Conservation (phyloP, 306 rosid genomes). For the Bauhinia variegata region DNA sequence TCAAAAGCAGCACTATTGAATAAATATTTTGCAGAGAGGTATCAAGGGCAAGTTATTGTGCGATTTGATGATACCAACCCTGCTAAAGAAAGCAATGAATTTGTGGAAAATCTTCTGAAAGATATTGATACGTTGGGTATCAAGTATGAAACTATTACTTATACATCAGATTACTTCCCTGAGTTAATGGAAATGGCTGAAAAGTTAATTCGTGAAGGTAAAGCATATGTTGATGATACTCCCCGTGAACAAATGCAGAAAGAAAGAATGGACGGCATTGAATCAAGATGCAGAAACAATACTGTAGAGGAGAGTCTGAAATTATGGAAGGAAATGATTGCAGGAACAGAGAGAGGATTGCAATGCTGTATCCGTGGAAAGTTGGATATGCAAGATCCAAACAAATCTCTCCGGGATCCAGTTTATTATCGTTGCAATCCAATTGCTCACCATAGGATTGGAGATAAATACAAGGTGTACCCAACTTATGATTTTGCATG, state of each 20-base stretch:
- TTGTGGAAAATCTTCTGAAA: slow-evolving; percentile 81
- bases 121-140: slow-evolving; percentile 86
- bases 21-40: slow-evolving; percentile 85
- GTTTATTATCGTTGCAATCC: slow-evolving; percentile 97
- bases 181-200: slow-evolving; percentile 84
- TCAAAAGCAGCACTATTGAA: slow-evolving; percentile 91
- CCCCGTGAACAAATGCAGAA: slow-evolving; percentile 91
- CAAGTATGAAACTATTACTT: slow-evolving; percentile 67
- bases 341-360: slow-evolving; percentile 78
- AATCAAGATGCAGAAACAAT: slow-evolving; percentile 72
- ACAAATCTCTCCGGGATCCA: slow-evolving; percentile 92
- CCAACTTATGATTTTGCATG: slow-evolving; percentile 96
- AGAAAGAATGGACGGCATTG: slow-evolving; percentile 89
- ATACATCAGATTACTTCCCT: slow-evolving; percentile 88
- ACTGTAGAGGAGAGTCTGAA: slow-evolving; percentile 66
- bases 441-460: slow-evolving; percentile 85
- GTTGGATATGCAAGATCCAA: slow-evolving; percentile 90
- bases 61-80: slow-evolving; percentile 98
- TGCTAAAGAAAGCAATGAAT: slow-evolving; percentile 93
- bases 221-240: slow-evolving; percentile 95
- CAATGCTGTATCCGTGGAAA: slow-evolving; percentile 95
- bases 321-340: slow-evolving; percentile 90
- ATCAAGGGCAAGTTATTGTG: slow-evolving; percentile 69
- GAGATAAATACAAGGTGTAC: slow-evolving; percentile 82
- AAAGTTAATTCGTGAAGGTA: slow-evolving; percentile 75